phyloP scores from a whole-genome alignment of 2,329 filamentous ascomycete species.

The Colletotrichum sp. region DNA sequence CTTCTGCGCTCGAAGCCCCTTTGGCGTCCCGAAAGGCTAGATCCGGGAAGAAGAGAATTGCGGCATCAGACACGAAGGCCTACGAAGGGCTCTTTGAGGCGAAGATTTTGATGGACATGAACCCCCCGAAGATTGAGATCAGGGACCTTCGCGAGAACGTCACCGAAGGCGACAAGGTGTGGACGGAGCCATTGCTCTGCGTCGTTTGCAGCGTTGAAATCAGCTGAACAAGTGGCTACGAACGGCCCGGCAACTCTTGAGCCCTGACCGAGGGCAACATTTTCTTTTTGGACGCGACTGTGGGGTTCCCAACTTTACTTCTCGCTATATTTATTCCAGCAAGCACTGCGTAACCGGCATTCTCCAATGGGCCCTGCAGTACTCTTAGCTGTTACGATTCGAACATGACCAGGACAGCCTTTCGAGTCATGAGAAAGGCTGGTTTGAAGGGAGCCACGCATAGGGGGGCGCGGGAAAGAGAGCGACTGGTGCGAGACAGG shows the following conservation, averaged over 20 bases:
- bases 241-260: background rate
- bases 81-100: conserved; percentile 60
- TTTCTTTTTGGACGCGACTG: background rate
- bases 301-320: conserved; percentile 9
- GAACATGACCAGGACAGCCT: background rate
- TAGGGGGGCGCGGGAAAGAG: background rate
- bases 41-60: conserved; percentile 33
- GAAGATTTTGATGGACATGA: conserved; percentile 48
- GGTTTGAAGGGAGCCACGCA: background rate
- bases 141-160: conserved; percentile 54
- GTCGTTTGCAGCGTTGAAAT: conserved; percentile 54
- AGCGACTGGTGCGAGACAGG: background rate
- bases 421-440: background rate
- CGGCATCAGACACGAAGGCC: conserved; percentile 45
- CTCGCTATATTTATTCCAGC: conserved; percentile 15
- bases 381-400: background rate
- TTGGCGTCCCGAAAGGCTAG: conserved; percentile 25
- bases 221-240: conserved; percentile 34
- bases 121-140: conserved; percentile 56
- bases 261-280: background rate
- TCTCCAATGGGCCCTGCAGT: background rate
- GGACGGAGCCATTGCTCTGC: conserved; percentile 57
- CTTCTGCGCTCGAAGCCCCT: background rate
- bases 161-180: conserved; percentile 53
- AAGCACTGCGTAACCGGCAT: background rate